Conservation (phyloP, 2,329 filamentous ascomycete genomes). For the Beauveria sp. region DNA sequence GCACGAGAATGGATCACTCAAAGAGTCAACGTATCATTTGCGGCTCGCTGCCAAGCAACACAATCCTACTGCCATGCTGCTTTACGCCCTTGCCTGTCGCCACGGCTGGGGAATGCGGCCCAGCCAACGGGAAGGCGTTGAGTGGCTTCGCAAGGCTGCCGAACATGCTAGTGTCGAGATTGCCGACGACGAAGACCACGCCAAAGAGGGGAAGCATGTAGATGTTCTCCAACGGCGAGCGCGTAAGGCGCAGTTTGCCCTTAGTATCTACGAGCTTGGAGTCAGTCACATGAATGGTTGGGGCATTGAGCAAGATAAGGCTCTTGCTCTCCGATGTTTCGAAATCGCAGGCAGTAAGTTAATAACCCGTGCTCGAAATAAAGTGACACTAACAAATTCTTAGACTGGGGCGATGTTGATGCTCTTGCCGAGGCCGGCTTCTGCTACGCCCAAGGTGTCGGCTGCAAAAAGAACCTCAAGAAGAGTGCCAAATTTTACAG, state of each 20-base stretch:
- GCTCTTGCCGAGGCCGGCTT: slow-evolving; percentile 91
- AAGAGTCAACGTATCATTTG: slow-evolving; percentile 93
- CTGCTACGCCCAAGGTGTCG: slow-evolving; percentile 89
- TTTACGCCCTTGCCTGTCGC: slow-evolving; percentile 89
- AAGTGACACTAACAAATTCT: slow-evolving; percentile 18
- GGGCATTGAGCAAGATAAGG: slow-evolving; percentile 90
- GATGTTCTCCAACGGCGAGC: slow-evolving; percentile 68
- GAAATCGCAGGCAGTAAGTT: slow-evolving; percentile 81
- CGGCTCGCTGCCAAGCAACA: slow-evolving; percentile 80
- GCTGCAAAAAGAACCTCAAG: slow-evolving; percentile 92
- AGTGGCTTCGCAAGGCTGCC: slow-evolving; percentile 87
- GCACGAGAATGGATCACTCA: slow-evolving; percentile 78
- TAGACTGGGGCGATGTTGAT: slow-evolving; percentile 89
- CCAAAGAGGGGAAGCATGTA: slow-evolving; percentile 54
- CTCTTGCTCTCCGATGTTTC: slow-evolving; percentile 81
- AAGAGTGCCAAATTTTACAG: slow-evolving; percentile 90
- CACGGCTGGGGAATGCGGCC: slow-evolving; percentile 97
- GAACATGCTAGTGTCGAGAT: slow-evolving; percentile 77
- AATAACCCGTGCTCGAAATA: background rate
- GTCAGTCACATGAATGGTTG: slow-evolving; percentile 98
- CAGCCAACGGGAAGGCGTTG: slow-evolving; percentile 81
- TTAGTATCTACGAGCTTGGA: slow-evolving; percentile 93
- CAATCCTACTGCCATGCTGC: slow-evolving; percentile 86
- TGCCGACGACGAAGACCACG: slow-evolving; percentile 67
- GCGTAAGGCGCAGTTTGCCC: slow-evolving; percentile 84